These are phyloP conservation scores for Yamadazyma paraphyllophila DNA, from an alignment of 805 yeast genomes.

Conservation along the genomic window DNA sequence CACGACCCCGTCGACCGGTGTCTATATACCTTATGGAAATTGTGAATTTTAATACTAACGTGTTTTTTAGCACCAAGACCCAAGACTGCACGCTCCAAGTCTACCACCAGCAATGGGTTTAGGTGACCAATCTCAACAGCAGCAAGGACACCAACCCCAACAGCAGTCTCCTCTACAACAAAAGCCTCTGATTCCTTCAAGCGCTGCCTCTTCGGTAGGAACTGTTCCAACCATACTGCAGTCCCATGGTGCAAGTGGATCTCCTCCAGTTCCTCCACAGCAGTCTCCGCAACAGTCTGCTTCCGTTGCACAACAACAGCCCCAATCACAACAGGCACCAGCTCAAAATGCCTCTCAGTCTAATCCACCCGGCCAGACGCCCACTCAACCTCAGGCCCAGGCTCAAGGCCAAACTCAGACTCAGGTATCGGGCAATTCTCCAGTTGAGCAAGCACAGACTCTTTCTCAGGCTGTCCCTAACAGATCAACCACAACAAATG, in stretches of 20 bases:
- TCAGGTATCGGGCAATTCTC: not conserved
- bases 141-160: conserved; percentile 16
- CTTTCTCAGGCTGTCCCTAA: conserved; percentile 35
- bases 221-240: conserved; percentile 4
- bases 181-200: conserved; percentile 10
- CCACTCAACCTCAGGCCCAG: conserved; percentile 11
- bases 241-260: not conserved
- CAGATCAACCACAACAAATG: conserved; percentile 39
- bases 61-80: conserved; percentile 10
- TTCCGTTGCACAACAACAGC: conserved; percentile 11
- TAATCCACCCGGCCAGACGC: conserved; percentile 6
- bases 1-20: conserved; percentile 8
- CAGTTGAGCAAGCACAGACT: not conserved
- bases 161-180: conserved; percentile 25
- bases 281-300: conserved; percentile 11
- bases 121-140: conserved; percentile 7
- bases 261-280: not conserved
- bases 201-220: conserved; percentile 4
- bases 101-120: conserved; percentile 10
- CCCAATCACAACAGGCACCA: conserved; percentile 17
- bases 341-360: conserved; percentile 2
- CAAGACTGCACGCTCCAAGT: conserved; percentile 10
- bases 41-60: conserved; percentile 10
- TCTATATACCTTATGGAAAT: not conserved
- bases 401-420: not conserved